Evolutionary conservation across 1,139 yeast genomes (phyloP).

Genomic region (Candida sanyaensis): DNA sequence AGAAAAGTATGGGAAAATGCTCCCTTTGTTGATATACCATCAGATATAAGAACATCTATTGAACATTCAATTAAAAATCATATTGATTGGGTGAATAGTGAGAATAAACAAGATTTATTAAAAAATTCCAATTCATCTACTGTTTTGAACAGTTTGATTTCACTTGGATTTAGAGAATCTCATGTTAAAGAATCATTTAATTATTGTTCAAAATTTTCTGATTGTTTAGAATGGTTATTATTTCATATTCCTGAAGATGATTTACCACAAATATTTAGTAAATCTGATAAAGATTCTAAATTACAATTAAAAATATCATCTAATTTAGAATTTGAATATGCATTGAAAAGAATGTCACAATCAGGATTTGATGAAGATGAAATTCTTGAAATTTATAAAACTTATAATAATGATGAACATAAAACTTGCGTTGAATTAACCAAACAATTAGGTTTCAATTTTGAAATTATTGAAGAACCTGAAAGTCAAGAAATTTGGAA

Average conservation of each 20-base stretch:
- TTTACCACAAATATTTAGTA: conserved; percentile 60
- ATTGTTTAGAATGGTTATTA: conserved; percentile 77
- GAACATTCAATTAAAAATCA: conserved; percentile 56
- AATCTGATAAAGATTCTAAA: conserved; percentile 46
- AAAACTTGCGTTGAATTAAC: conserved; percentile 56
- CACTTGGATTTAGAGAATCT: conserved; percentile 65
- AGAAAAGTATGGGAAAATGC: conserved; percentile 67
- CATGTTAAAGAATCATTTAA: conserved; percentile 75
- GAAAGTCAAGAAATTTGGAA: conserved; percentile 56
- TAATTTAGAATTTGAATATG: conserved; percentile 37
- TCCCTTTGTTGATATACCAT: conserved; percentile 51
- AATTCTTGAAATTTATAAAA: conserved; percentile 49
- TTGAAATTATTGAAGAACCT: conserved; percentile 4
- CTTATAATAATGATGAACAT: conserved; percentile 46
- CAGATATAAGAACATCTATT: conserved; percentile 52
- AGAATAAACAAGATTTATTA: conserved; percentile 8
- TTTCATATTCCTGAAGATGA: conserved; percentile 95
- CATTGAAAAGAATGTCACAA: conserved; percentile 55
- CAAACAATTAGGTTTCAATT: conserved; percentile 28
- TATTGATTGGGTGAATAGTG: conserved; percentile 51
- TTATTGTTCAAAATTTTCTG: conserved; percentile 55
- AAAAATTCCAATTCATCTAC: background rate
- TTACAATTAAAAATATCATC: conserved; percentile 52
- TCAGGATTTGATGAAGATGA: conserved; percentile 75
- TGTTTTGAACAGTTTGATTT: conserved; percentile 23